Percentiles rank a stretch among this genome's conserved stretches.
Conservation (phyloP, 2,329 filamentous ascomycete species). For the Penicillium sp. region DNA sequence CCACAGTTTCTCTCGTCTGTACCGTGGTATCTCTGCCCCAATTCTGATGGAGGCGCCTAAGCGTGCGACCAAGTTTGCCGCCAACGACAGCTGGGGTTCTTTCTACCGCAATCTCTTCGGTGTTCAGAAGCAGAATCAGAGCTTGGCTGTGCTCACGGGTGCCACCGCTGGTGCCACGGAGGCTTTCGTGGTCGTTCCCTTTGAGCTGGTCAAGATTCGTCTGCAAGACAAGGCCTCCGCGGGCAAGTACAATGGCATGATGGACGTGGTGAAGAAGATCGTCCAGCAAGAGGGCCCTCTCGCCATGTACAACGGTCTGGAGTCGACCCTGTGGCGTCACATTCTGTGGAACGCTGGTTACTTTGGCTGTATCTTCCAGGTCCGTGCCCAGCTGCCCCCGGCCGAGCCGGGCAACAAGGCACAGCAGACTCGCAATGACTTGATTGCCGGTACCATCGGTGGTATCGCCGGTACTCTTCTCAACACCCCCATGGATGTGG, state of each 20-base stretch:
- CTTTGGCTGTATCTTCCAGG: constrained; percentile 98
- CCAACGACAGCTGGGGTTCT: constrained; percentile 97
- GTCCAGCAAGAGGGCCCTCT: constrained; percentile 75
- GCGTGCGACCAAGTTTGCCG: constrained; percentile 95
- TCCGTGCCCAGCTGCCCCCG: constrained; percentile 74
- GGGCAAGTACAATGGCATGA: constrained; percentile 57
- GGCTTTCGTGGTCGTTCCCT: constrained; percentile 93
- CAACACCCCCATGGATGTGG: constrained; percentile 94
- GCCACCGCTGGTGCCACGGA: constrained; percentile 94
- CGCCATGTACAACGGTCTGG: constrained; percentile 92
- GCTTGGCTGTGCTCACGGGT: constrained; percentile 84
- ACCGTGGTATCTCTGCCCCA: constrained; percentile 90
- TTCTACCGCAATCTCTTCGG: constrained; percentile 87
- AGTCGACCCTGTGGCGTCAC: constrained; percentile 95
- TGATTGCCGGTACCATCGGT: constrained; percentile 79
- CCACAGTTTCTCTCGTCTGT: constrained; percentile 73
- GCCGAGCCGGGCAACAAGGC: constrained; percentile 65
- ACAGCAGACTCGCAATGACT: constrained; percentile 76
- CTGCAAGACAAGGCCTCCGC: constrained; percentile 93
- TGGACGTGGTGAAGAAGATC: constrained; percentile 57
- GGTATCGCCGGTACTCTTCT: constrained; percentile 85
- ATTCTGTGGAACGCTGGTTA: constrained; percentile 91
- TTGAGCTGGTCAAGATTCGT: constrained; percentile 97
- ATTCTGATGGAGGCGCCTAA: constrained; percentile 98
- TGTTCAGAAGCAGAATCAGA: constrained; percentile 80